Evolutionary conservation across 805 yeast species (phyloP).

Genomic region (Blastobotrys robertii): DNA sequence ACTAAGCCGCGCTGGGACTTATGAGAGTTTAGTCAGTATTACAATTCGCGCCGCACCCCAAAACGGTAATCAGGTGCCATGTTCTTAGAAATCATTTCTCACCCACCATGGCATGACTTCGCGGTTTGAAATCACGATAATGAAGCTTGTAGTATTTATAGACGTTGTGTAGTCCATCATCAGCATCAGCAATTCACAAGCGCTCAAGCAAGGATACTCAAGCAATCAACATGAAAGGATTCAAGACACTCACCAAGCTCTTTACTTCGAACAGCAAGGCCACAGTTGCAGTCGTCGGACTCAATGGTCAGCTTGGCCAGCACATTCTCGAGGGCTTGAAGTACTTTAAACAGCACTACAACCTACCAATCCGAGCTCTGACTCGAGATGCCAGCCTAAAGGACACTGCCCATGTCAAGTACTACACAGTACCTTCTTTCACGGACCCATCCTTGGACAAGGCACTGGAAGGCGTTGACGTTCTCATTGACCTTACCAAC

Average conservation of each 20-base stretch:
- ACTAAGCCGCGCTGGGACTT: no score
- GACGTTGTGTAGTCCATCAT: no score
- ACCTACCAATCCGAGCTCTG: slow-evolving; percentile 40
- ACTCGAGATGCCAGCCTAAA: slow-evolving; percentile 34
- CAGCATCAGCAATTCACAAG: no score
- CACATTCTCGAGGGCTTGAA: slow-evolving; percentile 37
- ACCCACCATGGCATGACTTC: no score
- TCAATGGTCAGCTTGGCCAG: slow-evolving; percentile 41
- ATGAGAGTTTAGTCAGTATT: no score
- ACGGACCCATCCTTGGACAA: slow-evolving; percentile 24
- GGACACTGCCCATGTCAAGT: slow-evolving; percentile 27
- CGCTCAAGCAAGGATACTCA: background rate
- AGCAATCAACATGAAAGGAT: background rate
- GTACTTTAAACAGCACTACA: slow-evolving; percentile 34
- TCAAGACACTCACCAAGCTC: no score
- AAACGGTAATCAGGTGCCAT: no score
- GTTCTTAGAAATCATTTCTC: no score
- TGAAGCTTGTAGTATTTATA: no score
- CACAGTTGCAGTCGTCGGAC: slow-evolving; percentile 41
- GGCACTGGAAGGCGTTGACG: slow-evolving; percentile 38
- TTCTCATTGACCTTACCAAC: slow-evolving; percentile 34
- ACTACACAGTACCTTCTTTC: slow-evolving; percentile 28
- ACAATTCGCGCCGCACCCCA: no score
- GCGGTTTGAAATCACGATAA: no score
- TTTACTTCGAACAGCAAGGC: slow-evolving; percentile 7